phyloP scores from a whole-genome alignment of 192 early-diverging fungal genomes.

The Linnemannia hyalina region DNA sequence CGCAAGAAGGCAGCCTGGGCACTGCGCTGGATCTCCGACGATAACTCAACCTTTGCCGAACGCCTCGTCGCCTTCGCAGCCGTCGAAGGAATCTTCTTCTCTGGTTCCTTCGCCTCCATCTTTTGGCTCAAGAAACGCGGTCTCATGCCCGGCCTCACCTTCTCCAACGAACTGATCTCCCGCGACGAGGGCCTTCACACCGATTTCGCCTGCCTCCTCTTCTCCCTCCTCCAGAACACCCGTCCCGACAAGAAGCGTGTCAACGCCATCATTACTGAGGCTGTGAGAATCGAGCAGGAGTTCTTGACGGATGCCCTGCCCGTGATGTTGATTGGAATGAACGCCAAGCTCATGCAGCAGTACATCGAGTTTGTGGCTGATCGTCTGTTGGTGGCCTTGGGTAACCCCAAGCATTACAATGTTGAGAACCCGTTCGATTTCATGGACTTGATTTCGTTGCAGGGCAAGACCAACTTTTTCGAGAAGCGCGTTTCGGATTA shows the following conservation, averaged over 20 bases:
- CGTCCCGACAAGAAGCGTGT: constrained; percentile 77
- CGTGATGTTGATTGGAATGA: constrained; percentile 95
- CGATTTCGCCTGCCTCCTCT: constrained; percentile 96
- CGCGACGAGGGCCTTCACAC: constrained; percentile 96
- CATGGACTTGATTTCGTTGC: constrained; percentile 97
- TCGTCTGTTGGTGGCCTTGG: constrained; percentile 89
- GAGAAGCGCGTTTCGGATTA: constrained; percentile 98
- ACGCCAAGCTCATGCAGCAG: constrained; percentile 89
- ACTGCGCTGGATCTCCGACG: constrained; percentile 87
- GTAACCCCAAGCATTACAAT: constrained; percentile 85
- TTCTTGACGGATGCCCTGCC: constrained; percentile 93
- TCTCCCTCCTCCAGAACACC: constrained; percentile 76
- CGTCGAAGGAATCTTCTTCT: constrained; percentile 98
- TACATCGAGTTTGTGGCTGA: constrained; percentile 99
- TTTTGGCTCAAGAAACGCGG: constrained; percentile 99
- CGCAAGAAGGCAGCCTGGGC: constrained; percentile 97
- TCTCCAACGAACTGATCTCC: constrained; percentile 97
- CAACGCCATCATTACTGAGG: constrained; percentile 81
- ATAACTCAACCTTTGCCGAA: constrained; percentile 84
- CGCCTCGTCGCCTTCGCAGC: constrained; percentile 95
- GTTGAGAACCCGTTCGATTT: constrained; percentile 95
- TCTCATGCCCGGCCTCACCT: constrained; percentile 95
- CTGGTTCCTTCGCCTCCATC: constrained; percentile 95
- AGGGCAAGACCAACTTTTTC: constrained; percentile 98
- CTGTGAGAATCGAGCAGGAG: constrained; percentile 93